phyloP scores from a whole-genome alignment of 306 rosid species.

The Sechiopsis laciniata region DNA sequence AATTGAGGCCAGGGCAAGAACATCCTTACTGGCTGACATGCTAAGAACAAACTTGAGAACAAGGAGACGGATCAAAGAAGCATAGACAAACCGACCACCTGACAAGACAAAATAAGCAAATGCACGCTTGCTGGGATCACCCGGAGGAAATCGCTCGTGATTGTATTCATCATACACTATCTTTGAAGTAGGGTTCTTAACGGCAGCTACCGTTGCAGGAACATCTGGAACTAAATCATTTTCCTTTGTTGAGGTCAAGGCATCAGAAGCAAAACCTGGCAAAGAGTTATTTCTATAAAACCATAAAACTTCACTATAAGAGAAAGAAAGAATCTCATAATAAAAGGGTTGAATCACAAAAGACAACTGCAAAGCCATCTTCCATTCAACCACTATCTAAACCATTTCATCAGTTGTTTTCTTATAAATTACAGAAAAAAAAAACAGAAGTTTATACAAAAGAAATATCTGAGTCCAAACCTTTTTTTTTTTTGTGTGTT shows the following conservation, averaged over 20 bases:
- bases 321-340: neutral
- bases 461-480: neutral
- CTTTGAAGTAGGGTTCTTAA: conserved; percentile 67
- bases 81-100: conserved; percentile 76
- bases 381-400: conserved; percentile 31
- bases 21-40: conserved; percentile 91
- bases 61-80: conserved; percentile 70
- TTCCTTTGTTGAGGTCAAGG: conserved; percentile 39
- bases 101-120: conserved; percentile 80
- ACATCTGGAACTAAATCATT: conserved; percentile 41
- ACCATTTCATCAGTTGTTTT: neutral
- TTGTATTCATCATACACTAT: conserved; percentile 69
- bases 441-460: too few species aligned
- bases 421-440: too few species aligned
- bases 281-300: conserved; percentile 9
- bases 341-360: neutral
- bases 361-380: conserved; percentile 19
- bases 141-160: conserved; percentile 72
- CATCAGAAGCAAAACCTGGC: conserved; percentile 57
- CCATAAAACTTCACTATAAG: neutral
- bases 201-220: conserved; percentile 59
- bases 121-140: conserved; percentile 89
- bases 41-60: conserved; percentile 75
- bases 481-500: neutral
- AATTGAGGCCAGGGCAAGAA: conserved; percentile 75